These are phyloP conservation scores for Verticillium zaregamsianum DNA, from an alignment of 2,329 filamentous ascomycete species.

Conservation along the genomic window DNA sequence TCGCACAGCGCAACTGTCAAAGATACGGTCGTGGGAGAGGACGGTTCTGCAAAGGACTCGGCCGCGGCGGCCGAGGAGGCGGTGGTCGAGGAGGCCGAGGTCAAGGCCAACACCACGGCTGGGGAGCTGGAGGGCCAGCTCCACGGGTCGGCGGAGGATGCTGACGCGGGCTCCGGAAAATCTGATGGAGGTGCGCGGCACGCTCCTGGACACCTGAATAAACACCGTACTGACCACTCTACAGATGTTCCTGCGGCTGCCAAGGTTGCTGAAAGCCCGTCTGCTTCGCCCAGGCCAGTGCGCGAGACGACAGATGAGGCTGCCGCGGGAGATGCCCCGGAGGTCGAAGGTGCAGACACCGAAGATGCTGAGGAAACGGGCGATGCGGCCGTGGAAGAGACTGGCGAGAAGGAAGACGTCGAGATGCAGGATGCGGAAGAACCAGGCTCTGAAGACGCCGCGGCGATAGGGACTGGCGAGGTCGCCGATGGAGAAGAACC, in stretches of 20 bases:
- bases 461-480: not conserved
- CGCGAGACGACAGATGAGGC: not conserved
- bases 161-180: not conserved
- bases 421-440: not conserved
- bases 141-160: not conserved
- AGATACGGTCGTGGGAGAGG: not conserved
- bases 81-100: not conserved
- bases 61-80: not conserved
- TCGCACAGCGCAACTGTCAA: not conserved
- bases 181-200: not conserved
- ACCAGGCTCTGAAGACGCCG: not conserved
- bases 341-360: not conserved
- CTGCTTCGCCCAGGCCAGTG: too few species aligned
- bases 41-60: not conserved
- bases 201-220: not conserved
- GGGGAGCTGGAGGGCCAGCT: not conserved
- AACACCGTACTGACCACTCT: not conserved
- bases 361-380: not conserved
- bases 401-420: not conserved
- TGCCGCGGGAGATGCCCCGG: not conserved
- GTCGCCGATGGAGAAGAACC: not conserved
- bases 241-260: not conserved
- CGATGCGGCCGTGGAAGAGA: not conserved
- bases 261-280: not conserved
- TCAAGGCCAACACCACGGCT: not conserved